Evolutionary conservation across 768 basidiomycete species (phyloP).

Genomic region (Boletus insuetus): DNA sequence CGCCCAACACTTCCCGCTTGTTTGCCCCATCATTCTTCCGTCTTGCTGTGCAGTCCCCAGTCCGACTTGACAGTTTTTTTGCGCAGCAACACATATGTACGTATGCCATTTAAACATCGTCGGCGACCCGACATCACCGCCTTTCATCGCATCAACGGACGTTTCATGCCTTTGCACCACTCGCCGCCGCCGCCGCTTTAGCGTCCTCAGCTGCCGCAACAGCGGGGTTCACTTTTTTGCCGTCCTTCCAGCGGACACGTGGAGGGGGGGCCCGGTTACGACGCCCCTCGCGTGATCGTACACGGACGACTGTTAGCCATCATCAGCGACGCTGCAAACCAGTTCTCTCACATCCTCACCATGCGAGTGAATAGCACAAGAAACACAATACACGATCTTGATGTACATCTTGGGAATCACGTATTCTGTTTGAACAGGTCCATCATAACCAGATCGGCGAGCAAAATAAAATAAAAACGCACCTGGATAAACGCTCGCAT

Average conservation of each 20-base stretch:
- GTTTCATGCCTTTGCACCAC: constrained; percentile 44
- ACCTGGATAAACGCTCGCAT: constrained; percentile 93
- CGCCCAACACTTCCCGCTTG: no score
- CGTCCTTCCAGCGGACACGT: constrained; percentile 92
- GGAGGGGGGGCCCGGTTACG: constrained; percentile 98
- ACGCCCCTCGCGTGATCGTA: constrained; percentile 92
- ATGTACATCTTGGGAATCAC: constrained; percentile 96
- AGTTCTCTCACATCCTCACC: constrained; percentile 48
- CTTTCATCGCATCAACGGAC: not conserved
- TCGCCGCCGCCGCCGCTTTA: constrained; percentile 52
- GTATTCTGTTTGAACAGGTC: constrained; percentile 59
- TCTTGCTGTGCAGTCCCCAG: no score
- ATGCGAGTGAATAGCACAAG: constrained; percentile 99
- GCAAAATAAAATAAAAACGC: constrained; percentile 24
- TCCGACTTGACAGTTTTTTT: no score
- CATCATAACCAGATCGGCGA: not conserved
- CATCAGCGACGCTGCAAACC: not conserved
- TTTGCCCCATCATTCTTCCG: no score
- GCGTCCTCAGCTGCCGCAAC: constrained; percentile 91
- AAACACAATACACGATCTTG: constrained; percentile 98
- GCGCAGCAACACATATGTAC: no score
- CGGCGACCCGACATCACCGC: constrained; percentile 1
- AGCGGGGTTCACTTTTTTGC: constrained; percentile 94
- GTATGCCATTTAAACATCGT: not conserved
- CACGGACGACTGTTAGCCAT: constrained; percentile 77